Percentiles rank a stretch among this genome's conserved stretches.
Evolutionary conservation across 225 moss, liverwort and hornwort species (phyloP).

Genomic region (Lunularia cruciata): DNA sequence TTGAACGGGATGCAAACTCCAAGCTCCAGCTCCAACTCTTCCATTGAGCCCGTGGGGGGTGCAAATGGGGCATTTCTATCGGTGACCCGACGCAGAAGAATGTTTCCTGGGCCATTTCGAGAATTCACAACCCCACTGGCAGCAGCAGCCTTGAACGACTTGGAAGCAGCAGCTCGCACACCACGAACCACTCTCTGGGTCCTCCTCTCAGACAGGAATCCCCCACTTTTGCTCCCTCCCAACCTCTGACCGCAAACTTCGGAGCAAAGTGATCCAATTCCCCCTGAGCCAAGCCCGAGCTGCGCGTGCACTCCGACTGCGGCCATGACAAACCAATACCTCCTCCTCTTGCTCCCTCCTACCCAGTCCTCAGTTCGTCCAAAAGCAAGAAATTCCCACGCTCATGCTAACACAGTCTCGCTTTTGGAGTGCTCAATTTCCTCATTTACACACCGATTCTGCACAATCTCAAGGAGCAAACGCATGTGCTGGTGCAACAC

Average conservation of each 20-base stretch:
- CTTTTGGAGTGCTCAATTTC: background rate
- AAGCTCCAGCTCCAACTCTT: slow-evolving; percentile 81
- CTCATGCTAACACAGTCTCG: background rate
- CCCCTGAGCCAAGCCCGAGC: background rate
- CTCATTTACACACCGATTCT: background rate
- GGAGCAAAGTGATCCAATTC: background rate
- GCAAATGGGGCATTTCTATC: background rate
- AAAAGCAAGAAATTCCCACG: background rate
- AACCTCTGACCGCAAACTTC: background rate
- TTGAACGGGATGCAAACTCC: slow-evolving; percentile 97
- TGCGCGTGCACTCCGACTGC: background rate
- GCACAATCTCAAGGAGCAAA: no score
- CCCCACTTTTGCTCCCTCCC: background rate
- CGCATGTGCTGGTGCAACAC: background rate
- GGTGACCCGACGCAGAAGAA: slow-evolving; percentile 17
- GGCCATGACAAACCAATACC: background rate
- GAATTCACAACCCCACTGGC: slow-evolving; percentile 8
- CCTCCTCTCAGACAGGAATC: background rate
- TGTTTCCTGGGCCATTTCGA: slow-evolving; percentile 10
- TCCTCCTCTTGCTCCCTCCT: background rate
- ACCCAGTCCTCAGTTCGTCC: background rate
- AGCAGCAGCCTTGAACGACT: background rate
- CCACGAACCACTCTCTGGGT: background rate
- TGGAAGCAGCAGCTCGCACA: slow-evolving; percentile 11
- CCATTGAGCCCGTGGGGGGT: slow-evolving; percentile 61